A percentile compares a stretch with the other conserved stretches of the same genome.
Conservation (phyloP, 129 eudicot genomes). For the Centella asiatica region DNA sequence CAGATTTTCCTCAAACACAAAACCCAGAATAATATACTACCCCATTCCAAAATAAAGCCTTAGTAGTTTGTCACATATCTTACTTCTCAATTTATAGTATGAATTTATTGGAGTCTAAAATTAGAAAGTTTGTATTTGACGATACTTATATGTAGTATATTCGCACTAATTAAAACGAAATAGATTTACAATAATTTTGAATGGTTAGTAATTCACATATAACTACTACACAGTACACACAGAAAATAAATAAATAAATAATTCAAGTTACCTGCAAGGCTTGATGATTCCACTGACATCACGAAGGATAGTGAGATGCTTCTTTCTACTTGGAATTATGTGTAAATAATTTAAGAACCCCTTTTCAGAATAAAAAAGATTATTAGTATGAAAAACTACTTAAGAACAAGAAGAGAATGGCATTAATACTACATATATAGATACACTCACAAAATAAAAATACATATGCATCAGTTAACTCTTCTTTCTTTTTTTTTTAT, state of each 20-base stretch:
- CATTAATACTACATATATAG: not conserved
- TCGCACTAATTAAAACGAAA: too few species aligned
- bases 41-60: too few species aligned
- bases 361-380: conserved; percentile 11
- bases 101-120: too few species aligned
- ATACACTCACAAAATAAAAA: not conserved
- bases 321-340: conserved; percentile 53
- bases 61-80: too few species aligned
- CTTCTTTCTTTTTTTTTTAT: too few species aligned
- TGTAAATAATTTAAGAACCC: conserved; percentile 36
- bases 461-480: not conserved
- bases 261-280: conserved; percentile 52
- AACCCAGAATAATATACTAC: not conserved
- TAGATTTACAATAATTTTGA: too few species aligned
- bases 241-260: too few species aligned
- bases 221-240: too few species aligned
- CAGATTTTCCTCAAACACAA: not conserved
- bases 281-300: conserved; percentile 64
- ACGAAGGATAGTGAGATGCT: conserved; percentile 51
- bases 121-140: too few species aligned
- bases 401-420: not conserved
- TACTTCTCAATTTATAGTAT: too few species aligned
- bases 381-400: not conserved
- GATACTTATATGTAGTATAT: too few species aligned
- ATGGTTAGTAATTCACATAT: too few species aligned